Evolutionary conservation across 2,329 filamentous ascomycete genomes (phyloP), one percentile per base, ranked within the genome.

Genomic region (Cordyceps cateniannulata): DNA sequence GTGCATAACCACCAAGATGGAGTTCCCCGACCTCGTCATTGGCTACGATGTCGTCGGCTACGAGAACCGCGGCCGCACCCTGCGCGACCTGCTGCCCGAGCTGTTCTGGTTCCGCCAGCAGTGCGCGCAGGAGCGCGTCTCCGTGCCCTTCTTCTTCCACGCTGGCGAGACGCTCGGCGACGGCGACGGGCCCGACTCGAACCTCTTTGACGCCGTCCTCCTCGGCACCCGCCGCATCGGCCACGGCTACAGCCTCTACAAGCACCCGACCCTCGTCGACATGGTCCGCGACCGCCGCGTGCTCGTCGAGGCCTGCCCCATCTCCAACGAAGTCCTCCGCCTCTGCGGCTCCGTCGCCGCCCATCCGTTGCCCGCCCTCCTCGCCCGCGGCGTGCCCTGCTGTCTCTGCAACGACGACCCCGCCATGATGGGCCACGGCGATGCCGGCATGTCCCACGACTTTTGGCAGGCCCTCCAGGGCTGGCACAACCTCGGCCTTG

Each of bases 101-200:
- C 78, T 98, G 0, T 93, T 97, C 73, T 97, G 91, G 91, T 97
- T 98, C 81, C 87, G 87, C 65, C 93, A 93, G 73, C 85, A 88
- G 67, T 97, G 92, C 71, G 83, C 85, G 0, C 81, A 90, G 69
- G 87, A 91, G 68, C 85, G 83, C 2, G 83, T 97, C 42, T 85
- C 91, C 54, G 86, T 99, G 10, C 93, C 93, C 1, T 96, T 97
- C 78, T 96, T 96, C 79, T 96, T 98, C 77, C 93, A 97, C 72
- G 93, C 93, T 0, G 93, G 93, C 65, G 93, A 97, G 75, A 91
- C 86, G 38, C 84, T 96, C 0, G 91, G 91, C 25, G 76, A 79
- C 63, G 92, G 91, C 29, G 87, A 86, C 66, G 81, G 79, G 22
- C 88, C 89, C 0, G 93, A 97, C 69, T 69, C 76, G 63, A 97